Conservation (phyloP, 2,329 filamentous ascomycete genomes). For the Metarhizium brunneum region DNA sequence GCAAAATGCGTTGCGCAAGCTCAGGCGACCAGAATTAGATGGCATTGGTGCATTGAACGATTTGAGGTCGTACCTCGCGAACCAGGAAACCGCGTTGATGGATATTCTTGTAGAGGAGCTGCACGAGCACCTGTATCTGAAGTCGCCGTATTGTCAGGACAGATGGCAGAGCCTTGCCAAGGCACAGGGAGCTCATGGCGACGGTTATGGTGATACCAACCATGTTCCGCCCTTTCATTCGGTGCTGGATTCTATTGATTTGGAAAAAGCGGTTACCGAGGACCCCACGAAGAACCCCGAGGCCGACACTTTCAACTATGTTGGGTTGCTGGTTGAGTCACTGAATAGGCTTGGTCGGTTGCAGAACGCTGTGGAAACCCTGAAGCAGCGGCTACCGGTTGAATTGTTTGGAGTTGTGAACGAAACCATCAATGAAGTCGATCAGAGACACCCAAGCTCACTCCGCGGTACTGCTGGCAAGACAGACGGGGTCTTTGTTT, state of each 20-base stretch:
- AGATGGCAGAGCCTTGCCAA: conserved; percentile 81
- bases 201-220: conserved; percentile 36
- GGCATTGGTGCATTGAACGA: conserved; percentile 84
- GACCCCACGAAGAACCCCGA: conserved; percentile 91
- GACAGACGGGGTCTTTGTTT: conserved; percentile 49
- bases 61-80: conserved; percentile 76
- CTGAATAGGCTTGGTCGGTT: conserved; percentile 82
- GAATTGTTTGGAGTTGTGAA: conserved; percentile 92
- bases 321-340: conserved; percentile 77
- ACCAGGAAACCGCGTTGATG: conserved; percentile 84
- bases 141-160: conserved; percentile 94
- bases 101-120: conserved; percentile 96
- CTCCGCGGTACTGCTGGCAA: conserved; percentile 47
- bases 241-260: conserved; percentile 51
- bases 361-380: conserved; percentile 76
- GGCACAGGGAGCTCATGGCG: conserved; percentile 46
- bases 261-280: conserved; percentile 58
- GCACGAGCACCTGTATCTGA: conserved; percentile 93
- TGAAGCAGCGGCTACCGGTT: conserved; percentile 87
- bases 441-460: conserved; percentile 82
- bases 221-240: conserved; percentile 45
- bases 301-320: conserved; percentile 89
- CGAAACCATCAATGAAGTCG: conserved; percentile 88
- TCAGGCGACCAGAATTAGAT: conserved; percentile 82
- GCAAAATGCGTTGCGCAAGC: conserved; percentile 73